A percentile compares a stretch with the other conserved stretches of the same genome.
These are phyloP conservation scores for Magnusiomyces clavatus DNA, from an alignment of 1,139 yeast genomes.

Conservation along the genomic window DNA sequence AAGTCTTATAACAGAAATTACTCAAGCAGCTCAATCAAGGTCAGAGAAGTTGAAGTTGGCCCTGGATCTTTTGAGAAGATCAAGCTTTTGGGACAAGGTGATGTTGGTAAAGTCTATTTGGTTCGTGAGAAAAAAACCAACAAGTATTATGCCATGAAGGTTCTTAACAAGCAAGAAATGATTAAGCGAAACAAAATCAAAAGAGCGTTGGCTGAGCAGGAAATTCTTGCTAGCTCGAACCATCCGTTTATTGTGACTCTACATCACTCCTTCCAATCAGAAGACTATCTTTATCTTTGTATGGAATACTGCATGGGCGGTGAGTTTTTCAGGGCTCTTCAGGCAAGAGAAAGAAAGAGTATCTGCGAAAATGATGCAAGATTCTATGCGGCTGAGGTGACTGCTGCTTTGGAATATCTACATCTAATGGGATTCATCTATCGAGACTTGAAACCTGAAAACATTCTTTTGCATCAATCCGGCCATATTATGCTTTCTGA, in stretches of 20 bases:
- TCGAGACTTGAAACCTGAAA: conserved; percentile 92
- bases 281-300: conserved; percentile 85
- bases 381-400: conserved; percentile 94
- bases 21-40: conserved; percentile 57
- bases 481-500: conserved; percentile 98
- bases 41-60: conserved; percentile 71
- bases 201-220: conserved; percentile 93
- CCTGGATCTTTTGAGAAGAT: conserved; percentile 86
- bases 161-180: conserved; percentile 86
- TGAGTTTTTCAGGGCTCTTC: conserved; percentile 93
- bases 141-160: conserved; percentile 86
- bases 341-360: conserved; percentile 81
- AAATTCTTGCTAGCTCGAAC: conserved; percentile 86
- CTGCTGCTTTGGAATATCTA: conserved; percentile 91
- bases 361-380: conserved; percentile 82
- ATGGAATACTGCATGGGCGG: conserved; percentile 99
- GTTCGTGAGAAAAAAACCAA: conserved; percentile 75
- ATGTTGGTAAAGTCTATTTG: conserved; percentile 91
- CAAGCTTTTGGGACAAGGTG: conserved; percentile 87
- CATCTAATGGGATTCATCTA: conserved; percentile 96
- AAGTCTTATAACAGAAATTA: conserved; percentile 44
- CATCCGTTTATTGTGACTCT: conserved; percentile 96
- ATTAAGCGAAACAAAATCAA: conserved; percentile 89
- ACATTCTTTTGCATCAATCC: conserved; percentile 83
- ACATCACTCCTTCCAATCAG: conserved; percentile 93